Evolutionary conservation across 345 rosid species (phyloP), one percentile per base, ranked within the genome.

Genomic region (Eucalyptus pauciflora): DNA sequence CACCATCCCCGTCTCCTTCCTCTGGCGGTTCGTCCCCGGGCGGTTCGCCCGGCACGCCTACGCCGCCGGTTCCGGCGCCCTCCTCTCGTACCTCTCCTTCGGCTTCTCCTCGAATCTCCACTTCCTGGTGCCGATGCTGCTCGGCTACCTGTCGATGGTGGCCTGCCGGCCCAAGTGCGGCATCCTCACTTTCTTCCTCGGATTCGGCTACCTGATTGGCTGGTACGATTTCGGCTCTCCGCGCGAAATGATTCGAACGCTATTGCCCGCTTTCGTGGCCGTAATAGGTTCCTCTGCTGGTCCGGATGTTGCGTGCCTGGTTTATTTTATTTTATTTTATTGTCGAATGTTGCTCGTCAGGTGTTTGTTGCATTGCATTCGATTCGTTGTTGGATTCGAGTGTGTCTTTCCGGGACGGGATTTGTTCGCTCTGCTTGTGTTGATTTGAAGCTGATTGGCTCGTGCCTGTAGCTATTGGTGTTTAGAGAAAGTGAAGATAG

Each of bases 101-200:
- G 99, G 99, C 52, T 92, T 94, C 94, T 96, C 98, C 86, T 96
- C 99, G 11, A 97, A 95, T 90, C 98, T 97, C 83, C 99, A 95
- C 87, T 97, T 97, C 90, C 92, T 96, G 91, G 97, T 96, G 45
- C 97, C 99, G 18, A 97, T 96, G 97, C 85, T 91, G 58, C 51
- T 94, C 85, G 98, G 98, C 48, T 97, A 97, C 88, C 91, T 94
- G 60, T 94, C 99, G 14, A 97, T 97, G 99, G 90, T 91, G 90
- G 88, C 97, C 25, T 94, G 51, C 87, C 96, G 98, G 64, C 88
- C 98, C 43, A 88, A 93, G 86, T 96, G 94, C 87, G 99, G 99
- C 87, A 86, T 94, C 91, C 37, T 96, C 87, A 94, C 99, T 22
- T 97, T 96, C 92, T 90, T 95, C 87, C 56, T 94, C 27, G 97